Evolutionary conservation across 2,329 filamentous ascomycete species (phyloP).

Genomic region (Daldinia sp.): DNA sequence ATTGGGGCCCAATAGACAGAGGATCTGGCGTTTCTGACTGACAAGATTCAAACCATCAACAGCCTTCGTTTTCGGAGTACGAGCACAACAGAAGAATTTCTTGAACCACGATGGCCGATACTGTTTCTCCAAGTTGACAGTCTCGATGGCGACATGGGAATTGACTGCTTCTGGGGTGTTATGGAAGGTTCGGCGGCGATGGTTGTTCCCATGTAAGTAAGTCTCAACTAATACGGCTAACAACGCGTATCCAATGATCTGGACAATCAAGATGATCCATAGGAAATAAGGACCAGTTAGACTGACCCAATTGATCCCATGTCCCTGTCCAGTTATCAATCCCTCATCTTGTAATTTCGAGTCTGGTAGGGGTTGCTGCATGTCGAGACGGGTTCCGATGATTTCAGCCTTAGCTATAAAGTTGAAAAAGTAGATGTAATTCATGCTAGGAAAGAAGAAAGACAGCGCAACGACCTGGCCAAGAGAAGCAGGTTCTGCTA

Average conservation of each 20-base stretch:
- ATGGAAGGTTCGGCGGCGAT: conserved; percentile 46
- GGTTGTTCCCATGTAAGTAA: conserved; percentile 53
- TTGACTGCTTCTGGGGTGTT: conserved; percentile 33
- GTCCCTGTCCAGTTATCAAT: conserved; percentile 1
- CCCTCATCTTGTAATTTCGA: conserved; percentile 7
- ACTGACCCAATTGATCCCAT: conserved; percentile 46
- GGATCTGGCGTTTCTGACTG: conserved; percentile 70
- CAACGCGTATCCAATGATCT: conserved; percentile 53
- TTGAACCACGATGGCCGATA: conserved; percentile 51
- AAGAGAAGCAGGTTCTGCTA: conserved; percentile 19
- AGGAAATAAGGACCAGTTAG: conserved; percentile 46
- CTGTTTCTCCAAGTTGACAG: conserved; percentile 50
- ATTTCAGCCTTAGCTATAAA: conserved; percentile 47
- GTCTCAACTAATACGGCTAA: conserved; percentile 52
- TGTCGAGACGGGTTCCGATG: conserved; percentile 34
- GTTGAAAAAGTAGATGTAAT: conserved; percentile 51
- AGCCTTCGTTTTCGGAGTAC: conserved; percentile 56
- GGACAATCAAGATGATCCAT: conserved; percentile 51
- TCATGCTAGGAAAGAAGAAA: conserved; percentile 51
- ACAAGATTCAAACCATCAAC: conserved; percentile 72
- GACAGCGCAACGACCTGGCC: conserved; percentile 42
- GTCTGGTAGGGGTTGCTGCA: conserved; percentile 32
- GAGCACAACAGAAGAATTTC: conserved; percentile 50
- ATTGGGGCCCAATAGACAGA: conserved; percentile 76
- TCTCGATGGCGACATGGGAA: conserved; percentile 43